Base-by-base conservation (phyloP, 2,329 filamentous ascomycete species). In the Aspergillus uvarum region DNA sequence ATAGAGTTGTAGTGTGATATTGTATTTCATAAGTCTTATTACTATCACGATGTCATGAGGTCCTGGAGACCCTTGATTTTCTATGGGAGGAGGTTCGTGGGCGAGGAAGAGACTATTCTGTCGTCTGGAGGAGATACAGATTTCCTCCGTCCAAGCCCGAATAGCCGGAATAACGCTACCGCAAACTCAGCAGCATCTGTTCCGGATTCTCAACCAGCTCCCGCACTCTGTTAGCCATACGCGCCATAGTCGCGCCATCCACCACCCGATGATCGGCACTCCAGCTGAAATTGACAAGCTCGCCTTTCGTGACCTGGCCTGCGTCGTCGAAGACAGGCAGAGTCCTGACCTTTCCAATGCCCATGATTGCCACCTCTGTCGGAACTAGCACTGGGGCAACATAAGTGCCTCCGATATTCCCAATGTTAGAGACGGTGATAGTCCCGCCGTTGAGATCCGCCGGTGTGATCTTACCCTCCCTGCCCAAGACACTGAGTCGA, bases 371-470 rank as follows among this genome's bases (percentile, higher is more conserved):
- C 10, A 98, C 90, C 77, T 98, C 93, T 47, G 86, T 89, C 63
- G 92, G 89, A 51, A 96, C 91, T 68, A 99, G 91, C 53, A 99
- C 90, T 1, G 95, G 95, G 31, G 89, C 88, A 51, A 98, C 87
- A 68, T 96, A 96, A 1, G 91, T 95, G 29, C 95, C 95, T 57
- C 95, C 95, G 50, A 99, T 92, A 68, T 88, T 96, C 50, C 95
- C 95, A 68, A 99, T 96, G 74, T 99, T 99, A 68, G 92, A 96
- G 53, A 99, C 87, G 0, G 95, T 97, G 70, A 99, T 94, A 1
- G 95, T 98, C 16, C 92, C 92, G 55, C 92, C 92, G 38, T 82
- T 84, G 64, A 99, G 82, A 75, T 99, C 93, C 19, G 84, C 81
- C 2, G 87, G 84, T 1, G 86, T 81, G 4, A 99, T 83, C 74